These are phyloP conservation scores for Trichoderma pleuroti DNA, from an alignment of 2,329 filamentous ascomycete species.

Conservation along the genomic window DNA sequence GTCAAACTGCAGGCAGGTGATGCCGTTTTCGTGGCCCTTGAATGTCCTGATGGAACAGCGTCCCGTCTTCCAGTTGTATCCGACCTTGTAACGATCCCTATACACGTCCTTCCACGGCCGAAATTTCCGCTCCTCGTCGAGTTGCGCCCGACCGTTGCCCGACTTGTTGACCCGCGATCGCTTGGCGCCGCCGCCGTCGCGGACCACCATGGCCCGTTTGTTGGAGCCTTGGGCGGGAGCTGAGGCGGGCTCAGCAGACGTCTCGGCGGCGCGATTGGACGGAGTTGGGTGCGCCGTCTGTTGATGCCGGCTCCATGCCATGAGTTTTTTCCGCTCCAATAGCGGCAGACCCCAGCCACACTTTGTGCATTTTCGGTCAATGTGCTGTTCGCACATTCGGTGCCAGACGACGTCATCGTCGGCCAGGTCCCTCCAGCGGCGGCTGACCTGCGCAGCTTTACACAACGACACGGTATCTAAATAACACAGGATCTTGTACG, in stretches of 20 bases:
- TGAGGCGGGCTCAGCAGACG: conserved; percentile 23
- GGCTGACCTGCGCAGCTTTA: conserved; percentile 92
- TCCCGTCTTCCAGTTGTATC: conserved; percentile 96
- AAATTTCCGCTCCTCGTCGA: conserved; percentile 46
- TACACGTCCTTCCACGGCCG: conserved; percentile 95
- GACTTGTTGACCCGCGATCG: conserved; percentile 30
- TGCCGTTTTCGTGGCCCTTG: conserved; percentile 78
- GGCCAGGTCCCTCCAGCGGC: conserved; percentile 81
- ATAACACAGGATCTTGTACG: conserved; percentile 88
- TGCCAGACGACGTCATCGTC: conserved; percentile 97
- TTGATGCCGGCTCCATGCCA: conserved; percentile 82
- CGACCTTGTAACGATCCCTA: conserved; percentile 90
- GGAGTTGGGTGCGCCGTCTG: conserved; percentile 51
- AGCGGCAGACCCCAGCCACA: conserved; percentile 94
- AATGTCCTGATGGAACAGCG: conserved; percentile 81
- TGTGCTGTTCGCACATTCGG: conserved; percentile 96
- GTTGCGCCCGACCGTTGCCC: conserved; percentile 32
- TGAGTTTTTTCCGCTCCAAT: conserved; percentile 80
- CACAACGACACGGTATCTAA: conserved; percentile 93
- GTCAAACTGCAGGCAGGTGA: conserved; percentile 58
- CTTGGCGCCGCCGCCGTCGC: conserved; percentile 34
- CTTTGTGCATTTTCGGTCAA: conserved; percentile 88
- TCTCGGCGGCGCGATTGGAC: conserved; percentile 30
- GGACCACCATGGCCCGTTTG: conserved; percentile 32
- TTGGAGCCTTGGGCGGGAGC: conserved; percentile 28